Evolutionary conservation across 1,284 basidiomycete species (phyloP), one percentile per base, ranked within the genome.

Genomic region (Sporisorium reilianum): DNA sequence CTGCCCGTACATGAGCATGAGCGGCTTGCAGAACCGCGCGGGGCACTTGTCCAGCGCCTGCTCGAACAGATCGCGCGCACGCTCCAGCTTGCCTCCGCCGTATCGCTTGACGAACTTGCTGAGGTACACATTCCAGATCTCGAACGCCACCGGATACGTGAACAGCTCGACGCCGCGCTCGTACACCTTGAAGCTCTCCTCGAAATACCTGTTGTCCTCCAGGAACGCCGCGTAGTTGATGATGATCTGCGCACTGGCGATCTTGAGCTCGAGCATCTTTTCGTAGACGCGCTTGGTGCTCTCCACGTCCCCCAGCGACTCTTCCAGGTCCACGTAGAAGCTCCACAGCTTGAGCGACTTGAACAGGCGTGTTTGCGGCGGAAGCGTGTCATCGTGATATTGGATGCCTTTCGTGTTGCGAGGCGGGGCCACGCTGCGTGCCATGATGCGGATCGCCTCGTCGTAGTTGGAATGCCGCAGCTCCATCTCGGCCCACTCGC

Each of bases 401-500:
- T 90, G 94, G 80, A 98, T 88, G 23, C 68, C 64, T 84, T 96
- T 97, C 56, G 89, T 90, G 82, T 96, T 93, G 1, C 94, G 94
- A 34, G 94, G 89, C 18, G 91, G 91, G 12, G 72, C 67, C 11
- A 94, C 90, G 2, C 95, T 97, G n/a, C 95, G 90, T 84, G 97
- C 94, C 94, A 99, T 94, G 25, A 97, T 90, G 22, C 92, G 89
- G 73, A 97, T 90, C 3, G 95, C 94, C 77, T 97, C 95, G 71
- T 97, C 95, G 79, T 96, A 98, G 83, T 97, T 95, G 75, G 95
- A 95, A 82, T 96, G 92, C 38, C 97, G 89, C 50, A 99, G 88
- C 85, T 99, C 97, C 92, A 99, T 91, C 86, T 99, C 96, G 10
- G 97, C 91, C 96, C 96, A 99, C 85, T 97, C 95, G 84, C 94